Conservation (phyloP, 1,284 basidiomycete genomes). For the Paramarasmius palmivorus region DNA sequence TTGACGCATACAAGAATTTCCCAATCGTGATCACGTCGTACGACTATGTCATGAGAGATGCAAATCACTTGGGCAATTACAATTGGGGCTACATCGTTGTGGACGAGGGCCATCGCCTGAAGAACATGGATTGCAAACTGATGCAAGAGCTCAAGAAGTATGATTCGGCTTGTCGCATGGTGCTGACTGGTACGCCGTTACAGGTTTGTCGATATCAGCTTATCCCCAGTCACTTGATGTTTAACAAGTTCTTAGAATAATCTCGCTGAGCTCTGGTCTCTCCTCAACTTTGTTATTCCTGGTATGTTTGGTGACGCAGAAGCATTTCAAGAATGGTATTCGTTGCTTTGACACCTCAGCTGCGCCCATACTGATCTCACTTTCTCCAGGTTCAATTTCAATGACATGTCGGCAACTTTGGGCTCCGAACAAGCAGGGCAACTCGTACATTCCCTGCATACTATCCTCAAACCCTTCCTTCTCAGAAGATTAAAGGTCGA, state of each 20-base stretch:
- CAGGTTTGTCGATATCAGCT: slow-evolving; percentile 57
- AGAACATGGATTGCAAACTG: slow-evolving; percentile 90
- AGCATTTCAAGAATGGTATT: slow-evolving; percentile 88
- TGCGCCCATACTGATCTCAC: neutral
- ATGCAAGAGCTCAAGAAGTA: slow-evolving; percentile 93
- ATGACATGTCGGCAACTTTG: slow-evolving; percentile 59
- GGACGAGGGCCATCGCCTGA: slow-evolving; percentile 93
- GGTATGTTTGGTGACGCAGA: slow-evolving; percentile 91
- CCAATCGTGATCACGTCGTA: slow-evolving; percentile 90
- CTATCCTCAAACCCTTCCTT: slow-evolving; percentile 94
- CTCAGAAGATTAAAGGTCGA: slow-evolving; percentile 90
- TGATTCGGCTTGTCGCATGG: slow-evolving; percentile 83
- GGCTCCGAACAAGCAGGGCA: slow-evolving; percentile 60
- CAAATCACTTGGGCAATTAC: slow-evolving; percentile 63
- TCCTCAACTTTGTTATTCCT: slow-evolving; percentile 93
- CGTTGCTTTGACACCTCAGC: slow-evolving; percentile 5
- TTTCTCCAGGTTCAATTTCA: slow-evolving; percentile 77
- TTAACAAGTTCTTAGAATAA: slow-evolving; percentile 69
- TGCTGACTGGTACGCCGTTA: slow-evolving; percentile 91
- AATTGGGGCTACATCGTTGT: slow-evolving; percentile 95
- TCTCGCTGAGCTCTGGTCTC: slow-evolving; percentile 89
- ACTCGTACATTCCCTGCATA: slow-evolving; percentile 84
- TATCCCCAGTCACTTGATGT: slow-evolving; percentile 1
- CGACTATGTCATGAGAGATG: slow-evolving; percentile 90
- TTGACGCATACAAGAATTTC: slow-evolving; percentile 36